phyloP scores from a whole-genome alignment of 768 basidiomycete species.

The Xerocomus brunneocitrinus region DNA sequence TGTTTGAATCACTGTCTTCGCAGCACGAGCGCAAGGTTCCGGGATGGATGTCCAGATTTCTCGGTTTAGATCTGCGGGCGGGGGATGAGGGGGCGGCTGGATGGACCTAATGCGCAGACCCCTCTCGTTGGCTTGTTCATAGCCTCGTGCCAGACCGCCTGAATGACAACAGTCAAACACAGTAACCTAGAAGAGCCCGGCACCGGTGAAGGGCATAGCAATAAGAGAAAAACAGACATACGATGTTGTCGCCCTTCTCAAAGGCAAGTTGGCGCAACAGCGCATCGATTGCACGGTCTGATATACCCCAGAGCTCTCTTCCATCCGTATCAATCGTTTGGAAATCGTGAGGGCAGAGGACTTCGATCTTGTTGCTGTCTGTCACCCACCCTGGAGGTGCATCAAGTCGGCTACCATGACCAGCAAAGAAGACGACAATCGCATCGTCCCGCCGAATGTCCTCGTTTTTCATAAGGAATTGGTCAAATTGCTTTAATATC shows the following conservation, averaged over 20 bases:
- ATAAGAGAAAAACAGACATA: neutral
- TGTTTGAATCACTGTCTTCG: neutral
- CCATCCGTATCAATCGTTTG: constrained; percentile 5
- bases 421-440: constrained; percentile 19
- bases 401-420: constrained; percentile 9
- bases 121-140: neutral
- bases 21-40: constrained; percentile 7
- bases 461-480: constrained; percentile 9
- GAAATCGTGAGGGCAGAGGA: constrained; percentile 9
- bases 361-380: constrained; percentile 10
- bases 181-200: constrained; percentile 2
- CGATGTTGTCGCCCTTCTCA: constrained; percentile 18
- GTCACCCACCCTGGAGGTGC: constrained; percentile 19
- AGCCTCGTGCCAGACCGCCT: constrained; percentile 13
- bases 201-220: neutral
- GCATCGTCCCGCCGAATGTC: constrained; percentile 11
- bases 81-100: constrained; percentile 8
- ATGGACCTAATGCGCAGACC: constrained; percentile 6
- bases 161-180: constrained; percentile 22
- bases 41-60: constrained; percentile 6
- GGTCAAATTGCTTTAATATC: constrained; percentile 5
- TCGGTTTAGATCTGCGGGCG: constrained; percentile 11
- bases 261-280: constrained; percentile 14
- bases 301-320: constrained; percentile 7
- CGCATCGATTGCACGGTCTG: constrained; percentile 12